These are phyloP conservation scores for Candida broadrunensis DNA, from an alignment of 805 yeast species.

Conservation along the genomic window DNA sequence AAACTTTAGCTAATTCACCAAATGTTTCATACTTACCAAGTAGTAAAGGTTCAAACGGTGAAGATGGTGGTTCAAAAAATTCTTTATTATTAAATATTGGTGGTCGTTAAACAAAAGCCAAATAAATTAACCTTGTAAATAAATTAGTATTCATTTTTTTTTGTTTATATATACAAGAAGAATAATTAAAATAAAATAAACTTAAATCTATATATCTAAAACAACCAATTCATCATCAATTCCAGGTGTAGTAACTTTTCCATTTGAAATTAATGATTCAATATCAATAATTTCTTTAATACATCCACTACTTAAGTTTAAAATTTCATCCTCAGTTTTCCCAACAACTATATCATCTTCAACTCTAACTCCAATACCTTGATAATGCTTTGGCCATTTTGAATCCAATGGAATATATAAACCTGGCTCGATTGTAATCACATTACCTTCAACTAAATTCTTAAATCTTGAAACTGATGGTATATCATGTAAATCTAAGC, in stretches of 20 bases:
- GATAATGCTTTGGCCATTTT: constrained; percentile 73
- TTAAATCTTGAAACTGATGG: constrained; percentile 61
- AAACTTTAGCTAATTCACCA: constrained; percentile 72
- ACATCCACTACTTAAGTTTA: constrained; percentile 71
- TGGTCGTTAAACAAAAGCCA: constrained; percentile 36
- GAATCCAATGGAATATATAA: constrained; percentile 77
- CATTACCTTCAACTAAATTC: constrained; percentile 65
- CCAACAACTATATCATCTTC: constrained; percentile 93
- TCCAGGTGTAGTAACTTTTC: constrained; percentile 50
- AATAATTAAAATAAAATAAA: neutral
- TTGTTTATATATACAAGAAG: neutral
- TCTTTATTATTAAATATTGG: constrained; percentile 67
- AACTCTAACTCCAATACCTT: constrained; percentile 89
- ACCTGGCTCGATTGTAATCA: constrained; percentile 95
- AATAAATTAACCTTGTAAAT: no score
- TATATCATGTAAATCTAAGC: constrained; percentile 85
- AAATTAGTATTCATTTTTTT: no score
- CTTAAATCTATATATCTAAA: constrained; percentile 16
- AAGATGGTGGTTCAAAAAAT: constrained; percentile 41
- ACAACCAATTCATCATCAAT: constrained; percentile 33
- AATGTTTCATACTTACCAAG: constrained; percentile 88
- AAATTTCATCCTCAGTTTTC: constrained; percentile 43
- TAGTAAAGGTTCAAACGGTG: constrained; percentile 26
- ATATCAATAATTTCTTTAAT: constrained; percentile 83
- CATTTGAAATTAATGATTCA: constrained; percentile 62